These are phyloP conservation scores for Phtheirospermum japonicum DNA, from an alignment of 257 asterid genomes.

Conservation along the genomic window DNA sequence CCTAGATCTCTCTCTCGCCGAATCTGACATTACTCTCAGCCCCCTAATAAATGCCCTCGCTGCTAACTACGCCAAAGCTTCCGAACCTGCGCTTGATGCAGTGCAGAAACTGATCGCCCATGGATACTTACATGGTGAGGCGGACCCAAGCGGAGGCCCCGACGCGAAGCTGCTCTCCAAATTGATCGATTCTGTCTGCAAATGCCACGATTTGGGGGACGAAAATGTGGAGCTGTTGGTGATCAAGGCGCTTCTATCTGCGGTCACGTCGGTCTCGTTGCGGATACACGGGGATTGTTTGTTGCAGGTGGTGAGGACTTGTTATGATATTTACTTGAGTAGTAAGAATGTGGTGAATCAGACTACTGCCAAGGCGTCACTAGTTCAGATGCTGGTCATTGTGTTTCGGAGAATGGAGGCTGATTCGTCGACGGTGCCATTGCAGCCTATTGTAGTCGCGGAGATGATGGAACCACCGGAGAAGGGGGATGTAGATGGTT, in stretches of 20 bases:
- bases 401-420: slow-evolving; percentile 99
- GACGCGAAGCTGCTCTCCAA: slow-evolving; percentile 66
- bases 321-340: slow-evolving; percentile 75
- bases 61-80: slow-evolving; percentile 60
- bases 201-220: slow-evolving; percentile 84
- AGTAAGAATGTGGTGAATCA: slow-evolving; percentile 94
- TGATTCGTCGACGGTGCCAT: slow-evolving; percentile 85
- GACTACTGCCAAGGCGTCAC: slow-evolving; percentile 92
- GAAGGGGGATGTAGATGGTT: slow-evolving; percentile 77
- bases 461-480: slow-evolving; percentile 89
- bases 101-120: slow-evolving; percentile 88
- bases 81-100: slow-evolving; percentile 91
- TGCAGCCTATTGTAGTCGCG: slow-evolving; percentile 96
- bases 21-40: slow-evolving; percentile 69
- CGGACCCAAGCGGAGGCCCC: slow-evolving; percentile 71
- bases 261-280: slow-evolving; percentile 78
- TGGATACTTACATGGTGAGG: slow-evolving; percentile 86
- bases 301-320: slow-evolving; percentile 84
- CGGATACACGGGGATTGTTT: slow-evolving; percentile 90
- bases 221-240: slow-evolving; percentile 76
- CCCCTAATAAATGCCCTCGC: slow-evolving; percentile 75
- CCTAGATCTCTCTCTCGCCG: slow-evolving; percentile 60
- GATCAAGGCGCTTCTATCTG: slow-evolving; percentile 74
- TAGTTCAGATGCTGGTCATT: slow-evolving; percentile 95
- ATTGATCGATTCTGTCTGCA: slow-evolving; percentile 78